These are phyloP conservation scores for Alternaria sp. DNA, from an alignment of 2,329 filamentous ascomycete genomes.

Conservation along the genomic window DNA sequence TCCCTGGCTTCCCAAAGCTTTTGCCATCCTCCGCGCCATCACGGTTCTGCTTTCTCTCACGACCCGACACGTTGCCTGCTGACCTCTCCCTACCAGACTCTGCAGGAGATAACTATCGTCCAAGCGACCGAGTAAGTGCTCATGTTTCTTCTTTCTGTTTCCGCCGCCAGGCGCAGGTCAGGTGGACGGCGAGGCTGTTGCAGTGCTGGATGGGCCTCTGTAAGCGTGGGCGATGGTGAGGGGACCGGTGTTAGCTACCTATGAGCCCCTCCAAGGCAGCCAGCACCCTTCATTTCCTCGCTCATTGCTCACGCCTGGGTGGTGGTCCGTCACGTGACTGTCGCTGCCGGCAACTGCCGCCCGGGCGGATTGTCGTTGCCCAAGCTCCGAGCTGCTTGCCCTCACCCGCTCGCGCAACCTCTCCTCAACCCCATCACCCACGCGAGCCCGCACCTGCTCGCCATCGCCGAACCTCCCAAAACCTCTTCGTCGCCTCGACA, in stretches of 20 bases:
- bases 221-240: neutral
- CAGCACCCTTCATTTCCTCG: neutral
- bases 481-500: conserved; percentile 13
- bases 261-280: conserved; percentile 3
- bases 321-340: conserved; percentile 17
- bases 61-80: conserved; percentile 25
- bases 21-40: conserved; percentile 28
- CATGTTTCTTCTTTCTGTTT: conserved; percentile 10
- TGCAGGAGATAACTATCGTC: conserved; percentile 31
- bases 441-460: conserved; percentile 22
- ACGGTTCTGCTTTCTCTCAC: conserved; percentile 27
- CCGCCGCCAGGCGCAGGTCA: neutral
- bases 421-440: conserved; percentile 34
- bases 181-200: conserved; percentile 5
- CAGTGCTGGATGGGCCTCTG: neutral
- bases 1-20: conserved; percentile 13
- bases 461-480: conserved; percentile 17
- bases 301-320: neutral
- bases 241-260: neutral
- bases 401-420: conserved; percentile 31
- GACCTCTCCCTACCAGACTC: conserved; percentile 27
- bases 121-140: conserved; percentile 31
- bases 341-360: conserved; percentile 20
- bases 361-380: conserved; percentile 27
- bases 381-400: conserved; percentile 16